A percentile compares a stretch with the other conserved stretches of the same genome.
Conservation (phyloP, 495 filamentous ascomycete species). For the Xylaria curta region DNA sequence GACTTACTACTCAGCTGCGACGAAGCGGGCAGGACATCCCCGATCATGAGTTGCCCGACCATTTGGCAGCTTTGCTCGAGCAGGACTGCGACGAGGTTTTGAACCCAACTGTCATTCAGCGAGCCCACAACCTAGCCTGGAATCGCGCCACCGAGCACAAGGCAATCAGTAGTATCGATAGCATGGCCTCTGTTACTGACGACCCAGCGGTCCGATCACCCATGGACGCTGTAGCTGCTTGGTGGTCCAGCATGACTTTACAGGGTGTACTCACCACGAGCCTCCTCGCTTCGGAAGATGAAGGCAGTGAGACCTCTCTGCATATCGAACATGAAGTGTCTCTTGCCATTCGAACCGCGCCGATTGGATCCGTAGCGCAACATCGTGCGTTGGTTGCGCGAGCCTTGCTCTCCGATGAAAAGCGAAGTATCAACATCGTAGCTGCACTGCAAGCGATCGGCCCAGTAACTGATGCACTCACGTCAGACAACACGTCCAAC, state of each 20-base stretch:
- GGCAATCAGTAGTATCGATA: conserved; percentile 64
- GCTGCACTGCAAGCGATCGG: conserved; percentile 61
- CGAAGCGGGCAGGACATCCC: conserved; percentile 49
- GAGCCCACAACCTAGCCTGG: conserved; percentile 91
- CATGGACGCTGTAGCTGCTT: conserved; percentile 87
- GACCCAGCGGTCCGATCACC: conserved; percentile 87
- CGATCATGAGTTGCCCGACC: conserved; percentile 72
- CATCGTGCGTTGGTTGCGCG: conserved; percentile 79
- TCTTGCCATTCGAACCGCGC: conserved; percentile 75
- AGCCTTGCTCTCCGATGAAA: conserved; percentile 61
- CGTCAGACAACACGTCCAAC: conserved; percentile 33
- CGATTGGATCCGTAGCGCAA: conserved; percentile 76
- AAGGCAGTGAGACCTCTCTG: conserved; percentile 43
- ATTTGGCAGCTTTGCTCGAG: conserved; percentile 75
- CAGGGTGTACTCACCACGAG: conserved; percentile 70
- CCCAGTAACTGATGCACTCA: conserved; percentile 41
- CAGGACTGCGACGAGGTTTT: conserved; percentile 82
- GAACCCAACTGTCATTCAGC: conserved; percentile 75
- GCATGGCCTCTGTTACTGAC: conserved; percentile 84
- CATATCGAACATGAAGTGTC: conserved; percentile 62
- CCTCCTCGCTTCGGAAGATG: conserved; percentile 54
- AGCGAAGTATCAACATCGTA: conserved; percentile 60
- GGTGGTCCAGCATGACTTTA: conserved; percentile 83
- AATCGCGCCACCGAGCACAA: conserved; percentile 75
- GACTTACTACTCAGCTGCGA: conserved; percentile 58